Evolutionary conservation across 2,329 filamentous ascomycete genomes (phyloP), one percentile per base, ranked within the genome.

Genomic region (Chaetomium globosum): DNA sequence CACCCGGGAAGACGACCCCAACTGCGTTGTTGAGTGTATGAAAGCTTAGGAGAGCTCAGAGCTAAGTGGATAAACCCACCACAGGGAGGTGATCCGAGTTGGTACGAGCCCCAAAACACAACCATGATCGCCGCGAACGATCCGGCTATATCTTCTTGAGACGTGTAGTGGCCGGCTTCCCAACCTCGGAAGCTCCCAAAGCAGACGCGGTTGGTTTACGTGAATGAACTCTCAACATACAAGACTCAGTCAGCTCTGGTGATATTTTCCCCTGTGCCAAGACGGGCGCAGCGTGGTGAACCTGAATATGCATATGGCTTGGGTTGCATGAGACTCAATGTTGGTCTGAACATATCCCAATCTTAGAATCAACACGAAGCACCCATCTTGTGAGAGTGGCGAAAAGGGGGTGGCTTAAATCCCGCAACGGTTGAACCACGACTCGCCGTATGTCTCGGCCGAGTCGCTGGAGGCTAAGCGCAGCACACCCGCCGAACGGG

Each of bases 21-120:
- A 59, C 3, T 69, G 63, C 12, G 70, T 70, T 19, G 69, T 73
- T 21, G 71, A 72, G 59, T 73, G 68, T 28, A 67, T 63, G 7
- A 67, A 28, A 51, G 65, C 66, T 1, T 69, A 26, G n/a, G 51
- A 67, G 9, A 8, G 19, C 13, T 39, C 13, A 39, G 16, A 39
- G 3, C 36, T 3, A 3, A 12, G 36, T 39, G 19, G 43, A 3
- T 21, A 3, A 5, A 6, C 43, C 7, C n/a, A 21, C 19, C 43
- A 21, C 6, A 6, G 13, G 19, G 19, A 6, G 21, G 19, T 16
- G 36, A 13, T 39, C 16, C 36, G 36, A 39, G 13, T 39, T 39
- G 16, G 16, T 36, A 36, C 33, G 12, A 36, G 9, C 12, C 12
- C 5, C 9, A 12, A 10, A 36, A 36, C 33, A 36, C 33, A 36